Evolutionary conservation across 352 stramenopile species (phyloP).

Genomic region (Phytophthora idaei): DNA sequence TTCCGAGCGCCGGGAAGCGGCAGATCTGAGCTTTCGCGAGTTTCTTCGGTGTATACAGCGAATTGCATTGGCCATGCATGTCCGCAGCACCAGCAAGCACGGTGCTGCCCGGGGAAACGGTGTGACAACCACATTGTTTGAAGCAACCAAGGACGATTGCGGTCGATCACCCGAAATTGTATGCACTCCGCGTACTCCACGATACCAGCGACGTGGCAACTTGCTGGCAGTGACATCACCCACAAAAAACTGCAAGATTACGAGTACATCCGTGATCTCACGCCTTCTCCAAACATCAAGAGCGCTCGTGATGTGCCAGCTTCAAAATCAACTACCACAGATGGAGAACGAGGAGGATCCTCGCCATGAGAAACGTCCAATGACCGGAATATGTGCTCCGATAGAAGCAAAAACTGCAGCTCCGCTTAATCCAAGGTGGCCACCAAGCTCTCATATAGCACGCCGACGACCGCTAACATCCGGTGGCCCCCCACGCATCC

Average conservation of each 20-base stretch:
- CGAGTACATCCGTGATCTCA: conserved; percentile 65
- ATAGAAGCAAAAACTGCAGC: not conserved
- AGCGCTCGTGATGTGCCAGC: conserved; percentile 35
- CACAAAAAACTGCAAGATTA: conserved; percentile 69
- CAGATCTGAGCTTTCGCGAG: conserved; percentile 72
- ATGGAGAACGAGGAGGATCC: not conserved
- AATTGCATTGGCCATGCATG: conserved; percentile 72
- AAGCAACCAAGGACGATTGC: conserved; percentile 59
- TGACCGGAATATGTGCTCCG: conserved; percentile 3
- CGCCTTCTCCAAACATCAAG: conserved; percentile 59
- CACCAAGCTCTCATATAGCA: conserved; percentile 17
- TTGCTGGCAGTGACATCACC: conserved; percentile 43
- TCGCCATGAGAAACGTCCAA: not conserved
- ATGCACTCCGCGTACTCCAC: conserved; percentile 30
- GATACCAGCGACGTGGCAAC: conserved; percentile 65
- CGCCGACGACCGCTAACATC: conserved; percentile 45
- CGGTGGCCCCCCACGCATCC: conserved; percentile 47
- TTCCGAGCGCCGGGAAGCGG: conserved; percentile 46
- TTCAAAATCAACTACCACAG: conserved; percentile 5
- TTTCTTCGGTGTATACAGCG: conserved; percentile 76
- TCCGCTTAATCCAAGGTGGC: conserved; percentile 15
- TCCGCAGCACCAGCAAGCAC: conserved; percentile 27
- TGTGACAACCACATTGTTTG: conserved; percentile 53
- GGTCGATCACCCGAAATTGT: conserved; percentile 27
- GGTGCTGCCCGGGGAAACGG: conserved; percentile 33